Evolutionary conservation across 2,329 filamentous ascomycete species (phyloP), one percentile per base, ranked within the genome.

Genomic region (Botrytis fabae): DNA sequence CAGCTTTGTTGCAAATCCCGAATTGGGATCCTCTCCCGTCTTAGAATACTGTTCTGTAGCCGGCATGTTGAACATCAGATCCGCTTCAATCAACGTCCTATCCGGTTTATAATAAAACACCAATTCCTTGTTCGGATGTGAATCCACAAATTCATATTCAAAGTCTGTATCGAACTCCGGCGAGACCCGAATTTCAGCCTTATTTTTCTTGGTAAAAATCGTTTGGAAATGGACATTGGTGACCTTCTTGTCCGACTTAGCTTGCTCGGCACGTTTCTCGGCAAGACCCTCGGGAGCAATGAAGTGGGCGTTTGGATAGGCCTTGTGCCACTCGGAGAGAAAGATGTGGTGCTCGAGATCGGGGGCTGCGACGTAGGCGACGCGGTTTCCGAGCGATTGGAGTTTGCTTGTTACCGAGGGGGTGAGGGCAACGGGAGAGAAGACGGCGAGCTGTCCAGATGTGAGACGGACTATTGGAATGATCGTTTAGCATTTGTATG

Each of bases 291-390:
- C 91, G 1, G 93, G 92, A 1, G 91, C 95, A 78, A 98, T 88
- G 65, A 99, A 86, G 78, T 91, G 90, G 46, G 95, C 95, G 60
- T 87, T 82, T 0, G 95, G 95, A 81, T 89, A 98, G 40, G 89
- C 92, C 66, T 88, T 84, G 79, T 92, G 90, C 95, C 96, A 99
- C 66, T 93, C 86, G 0, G 92, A 91, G 71, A 99, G 82, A 85
- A 96, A 97, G 81, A 99, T 93, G 86, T 99, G 96, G 83, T 99
- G 96, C 84, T 99, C 94, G 70, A 93, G 87, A 82, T 99, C 96
- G 1, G 92, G 89, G 0, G 96, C 95, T 40, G 95, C 86, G 77
- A 99, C 91, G 86, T 98, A 98, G 77, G 87, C 88, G 69, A 98
- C 89, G 60, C 89, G 86, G 68, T 91, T 90, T 75, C 90, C 90